These are phyloP conservation scores for Exophiala sp. DNA, from an alignment of 2,329 filamentous ascomycete species.

Conservation along the genomic window DNA sequence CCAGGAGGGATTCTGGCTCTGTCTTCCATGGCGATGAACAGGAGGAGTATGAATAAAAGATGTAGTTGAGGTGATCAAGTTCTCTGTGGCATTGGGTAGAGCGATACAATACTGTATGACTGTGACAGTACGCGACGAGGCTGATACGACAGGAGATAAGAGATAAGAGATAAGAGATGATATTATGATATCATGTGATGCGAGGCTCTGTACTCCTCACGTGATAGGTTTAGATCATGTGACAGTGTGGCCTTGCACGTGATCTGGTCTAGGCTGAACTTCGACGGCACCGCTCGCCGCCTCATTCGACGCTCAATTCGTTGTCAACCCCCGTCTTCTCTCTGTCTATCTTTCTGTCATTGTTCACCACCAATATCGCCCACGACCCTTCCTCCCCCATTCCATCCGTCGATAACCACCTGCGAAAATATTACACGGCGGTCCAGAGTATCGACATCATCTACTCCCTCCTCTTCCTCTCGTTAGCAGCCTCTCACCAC, in stretches of 20 bases:
- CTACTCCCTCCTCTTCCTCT: neutral
- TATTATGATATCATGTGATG: too few relatives aligned
- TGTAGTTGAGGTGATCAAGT: too few relatives aligned
- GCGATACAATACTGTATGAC: too few relatives aligned
- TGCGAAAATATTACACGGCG: neutral
- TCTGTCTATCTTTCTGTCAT: neutral
- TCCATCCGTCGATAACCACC: neutral
- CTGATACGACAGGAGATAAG: too few relatives aligned
- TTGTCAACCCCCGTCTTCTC: neutral
- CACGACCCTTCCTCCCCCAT: neutral
- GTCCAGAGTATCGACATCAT: neutral
- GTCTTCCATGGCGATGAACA: slow-evolving; percentile 11
- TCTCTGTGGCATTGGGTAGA: too few relatives aligned
- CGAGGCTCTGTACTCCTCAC: too few relatives aligned
- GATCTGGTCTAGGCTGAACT: neutral
- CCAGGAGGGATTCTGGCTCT: slow-evolving; percentile 27
- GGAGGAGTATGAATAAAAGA: neutral
- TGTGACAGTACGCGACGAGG: too few relatives aligned
- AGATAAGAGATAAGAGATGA: too few relatives aligned
- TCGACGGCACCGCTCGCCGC: neutral
- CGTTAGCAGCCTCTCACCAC: neutral
- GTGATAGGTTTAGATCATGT: too few relatives aligned
- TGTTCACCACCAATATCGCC: neutral
- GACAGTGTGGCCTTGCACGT: neutral
- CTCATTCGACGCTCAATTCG: neutral